phyloP scores from a whole-genome alignment of 2,329 filamentous ascomycete species.

The Apiospora phragmitis region DNA sequence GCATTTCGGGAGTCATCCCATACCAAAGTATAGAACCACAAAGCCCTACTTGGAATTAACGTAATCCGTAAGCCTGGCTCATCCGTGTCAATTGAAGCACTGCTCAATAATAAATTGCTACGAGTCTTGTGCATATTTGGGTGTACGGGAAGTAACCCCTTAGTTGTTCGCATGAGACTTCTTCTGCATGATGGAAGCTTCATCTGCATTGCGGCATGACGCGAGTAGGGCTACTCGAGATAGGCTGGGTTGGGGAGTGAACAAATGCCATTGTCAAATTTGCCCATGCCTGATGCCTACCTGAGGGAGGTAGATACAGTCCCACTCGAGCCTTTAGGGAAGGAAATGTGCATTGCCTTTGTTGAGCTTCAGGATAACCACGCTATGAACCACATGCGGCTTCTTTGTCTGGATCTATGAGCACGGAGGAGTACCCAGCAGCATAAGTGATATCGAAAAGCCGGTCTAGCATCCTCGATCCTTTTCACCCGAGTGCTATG shows the following conservation, averaged over 20 bases:
- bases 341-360: not conserved
- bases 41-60: not conserved
- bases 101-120: not conserved
- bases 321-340: not conserved
- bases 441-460: not conserved
- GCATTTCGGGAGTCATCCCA: not conserved
- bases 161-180: too few species aligned
- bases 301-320: not conserved
- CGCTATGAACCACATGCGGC: not conserved
- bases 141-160: too few species aligned
- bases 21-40: not conserved
- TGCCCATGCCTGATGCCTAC: too few species aligned
- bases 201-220: not conserved
- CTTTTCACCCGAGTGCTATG: not conserved
- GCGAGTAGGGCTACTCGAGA: not conserved
- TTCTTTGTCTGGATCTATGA: not conserved
- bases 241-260: not conserved
- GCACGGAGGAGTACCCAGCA: not conserved
- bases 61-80: not conserved
- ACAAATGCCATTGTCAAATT: not conserved
- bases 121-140: not conserved
- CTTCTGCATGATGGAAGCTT: not conserved
- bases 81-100: not conserved
- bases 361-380: not conserved
- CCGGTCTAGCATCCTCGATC: not conserved